Evolutionary conservation across 805 yeast species (phyloP).

Genomic region (Sungouiella blattae): DNA sequence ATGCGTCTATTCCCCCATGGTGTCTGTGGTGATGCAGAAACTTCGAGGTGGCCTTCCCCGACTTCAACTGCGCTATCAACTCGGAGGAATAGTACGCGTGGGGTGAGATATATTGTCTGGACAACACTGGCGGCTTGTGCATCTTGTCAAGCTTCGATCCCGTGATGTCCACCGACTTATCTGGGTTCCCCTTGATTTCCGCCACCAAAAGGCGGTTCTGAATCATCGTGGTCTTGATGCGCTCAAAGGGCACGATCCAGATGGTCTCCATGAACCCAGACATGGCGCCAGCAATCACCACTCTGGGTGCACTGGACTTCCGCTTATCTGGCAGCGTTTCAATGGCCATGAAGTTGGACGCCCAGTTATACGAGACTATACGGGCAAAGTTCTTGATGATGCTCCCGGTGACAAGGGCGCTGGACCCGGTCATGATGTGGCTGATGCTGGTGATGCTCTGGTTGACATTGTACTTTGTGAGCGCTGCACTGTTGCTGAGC

Average conservation of each 20-base stretch:
- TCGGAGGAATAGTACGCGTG: conserved; percentile 40
- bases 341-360: conserved; percentile 62
- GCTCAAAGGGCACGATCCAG: conserved; percentile 88
- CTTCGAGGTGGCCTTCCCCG: conserved; percentile 18
- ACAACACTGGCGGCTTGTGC: conserved; percentile 24
- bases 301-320: conserved; percentile 72
- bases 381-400: conserved; percentile 71
- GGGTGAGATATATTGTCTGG: conserved; percentile 38
- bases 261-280: conserved; percentile 82
- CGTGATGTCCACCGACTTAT: conserved; percentile 23
- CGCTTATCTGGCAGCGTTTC: conserved; percentile 41
- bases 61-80: conserved; percentile 23
- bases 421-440: conserved; percentile 55
- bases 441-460: conserved; percentile 32
- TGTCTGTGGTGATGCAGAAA: conserved; percentile 17
- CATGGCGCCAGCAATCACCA: conserved; percentile 78
- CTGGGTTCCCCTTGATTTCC: conserved; percentile 18
- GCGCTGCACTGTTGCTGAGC: conserved; percentile 43
- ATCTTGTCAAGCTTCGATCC: conserved; percentile 21
- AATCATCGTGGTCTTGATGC: conserved; percentile 74
- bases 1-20: conserved; percentile 14
- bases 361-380: conserved; percentile 70
- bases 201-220: conserved; percentile 49
- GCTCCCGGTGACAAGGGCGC: conserved; percentile 73
- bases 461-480: conserved; percentile 31